These are phyloP conservation scores for Dioscorea zingiberensis DNA, from an alignment of 106 monocot species.

Conservation along the genomic window DNA sequence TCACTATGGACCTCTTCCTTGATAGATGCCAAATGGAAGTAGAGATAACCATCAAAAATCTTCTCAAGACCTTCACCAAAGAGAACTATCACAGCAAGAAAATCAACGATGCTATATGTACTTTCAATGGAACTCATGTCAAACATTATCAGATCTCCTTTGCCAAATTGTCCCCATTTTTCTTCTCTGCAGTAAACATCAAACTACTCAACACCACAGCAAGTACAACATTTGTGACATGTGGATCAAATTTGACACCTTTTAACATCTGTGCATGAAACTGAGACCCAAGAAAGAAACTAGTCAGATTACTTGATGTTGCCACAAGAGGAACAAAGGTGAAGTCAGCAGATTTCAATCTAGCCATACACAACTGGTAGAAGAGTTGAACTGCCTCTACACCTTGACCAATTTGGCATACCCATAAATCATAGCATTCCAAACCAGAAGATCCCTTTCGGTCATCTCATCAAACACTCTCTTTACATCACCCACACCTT, in stretches of 20 bases:
- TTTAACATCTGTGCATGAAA: constrained; percentile 66
- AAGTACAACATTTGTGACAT: constrained; percentile 66
- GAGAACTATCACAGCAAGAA: too few relatives aligned
- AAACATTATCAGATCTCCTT: too few relatives aligned
- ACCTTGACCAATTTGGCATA: constrained; percentile 43
- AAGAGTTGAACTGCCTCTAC: constrained; percentile 62
- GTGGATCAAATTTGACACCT: constrained; percentile 46
- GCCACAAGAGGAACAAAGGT: constrained; percentile 66
- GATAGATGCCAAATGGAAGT: too few relatives aligned
- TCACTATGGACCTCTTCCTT: too few relatives aligned
- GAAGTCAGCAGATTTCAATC: constrained; percentile 44
- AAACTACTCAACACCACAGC: too few relatives aligned
- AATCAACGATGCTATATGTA: too few relatives aligned
- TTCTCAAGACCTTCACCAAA: too few relatives aligned
- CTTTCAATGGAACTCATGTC: too few relatives aligned
- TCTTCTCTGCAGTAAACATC: too few relatives aligned
- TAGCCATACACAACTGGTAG: too few relatives aligned
- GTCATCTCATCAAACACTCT: constrained; percentile 59
- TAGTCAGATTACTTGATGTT: constrained; percentile 51
- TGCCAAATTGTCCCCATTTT: too few relatives aligned
- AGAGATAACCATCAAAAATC: too few relatives aligned
- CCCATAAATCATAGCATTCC: constrained; percentile 86
- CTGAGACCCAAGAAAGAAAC: constrained; percentile 49
- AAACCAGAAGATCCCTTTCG: constrained; percentile 76
- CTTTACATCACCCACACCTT: constrained; percentile 54